A percentile compares a stretch with the other conserved stretches of the same genome.
Evolutionary conservation across 805 yeast genomes (phyloP).

Genomic region (Phaffomyces antillensis): DNA sequence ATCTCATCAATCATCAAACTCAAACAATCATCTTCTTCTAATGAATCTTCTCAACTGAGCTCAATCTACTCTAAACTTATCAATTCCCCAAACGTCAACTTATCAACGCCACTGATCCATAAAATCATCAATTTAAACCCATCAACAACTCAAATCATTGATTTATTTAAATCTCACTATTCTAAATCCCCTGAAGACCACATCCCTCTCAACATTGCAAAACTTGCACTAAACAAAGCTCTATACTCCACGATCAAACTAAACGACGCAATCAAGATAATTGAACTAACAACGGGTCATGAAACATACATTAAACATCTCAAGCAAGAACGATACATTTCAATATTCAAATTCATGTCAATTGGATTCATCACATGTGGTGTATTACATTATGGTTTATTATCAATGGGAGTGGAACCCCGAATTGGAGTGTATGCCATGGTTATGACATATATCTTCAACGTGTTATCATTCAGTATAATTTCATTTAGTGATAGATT

Average conservation of each 20-base stretch:
- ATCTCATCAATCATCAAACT: background rate
- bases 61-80: background rate
- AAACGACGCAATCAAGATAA: slow-evolving; percentile 45
- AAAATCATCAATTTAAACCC: no score
- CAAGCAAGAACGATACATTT: slow-evolving; percentile 27
- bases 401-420: slow-evolving; percentile 17
- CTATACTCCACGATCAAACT: slow-evolving; percentile 53
- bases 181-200: slow-evolving; percentile 1
- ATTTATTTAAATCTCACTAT: slow-evolving; percentile 5
- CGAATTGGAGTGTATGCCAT: slow-evolving; percentile 34
- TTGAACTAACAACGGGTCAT: slow-evolving; percentile 57
- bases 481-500: slow-evolving; percentile 42
- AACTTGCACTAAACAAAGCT: slow-evolving; percentile 59
- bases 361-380: slow-evolving; percentile 31
- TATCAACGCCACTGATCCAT: no score
- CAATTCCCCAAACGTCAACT: no score
- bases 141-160: background rate
- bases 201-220: slow-evolving; percentile 35
- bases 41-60: background rate
- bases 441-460: slow-evolving; percentile 41
- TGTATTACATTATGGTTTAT: slow-evolving; percentile 40
- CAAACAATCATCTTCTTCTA: background rate
- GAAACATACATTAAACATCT: slow-evolving; percentile 37
- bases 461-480: slow-evolving; percentile 40
- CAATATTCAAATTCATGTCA: slow-evolving; percentile 27